phyloP scores from a whole-genome alignment of 495 filamentous ascomycete species.

The Penicillium longicatenatum region DNA sequence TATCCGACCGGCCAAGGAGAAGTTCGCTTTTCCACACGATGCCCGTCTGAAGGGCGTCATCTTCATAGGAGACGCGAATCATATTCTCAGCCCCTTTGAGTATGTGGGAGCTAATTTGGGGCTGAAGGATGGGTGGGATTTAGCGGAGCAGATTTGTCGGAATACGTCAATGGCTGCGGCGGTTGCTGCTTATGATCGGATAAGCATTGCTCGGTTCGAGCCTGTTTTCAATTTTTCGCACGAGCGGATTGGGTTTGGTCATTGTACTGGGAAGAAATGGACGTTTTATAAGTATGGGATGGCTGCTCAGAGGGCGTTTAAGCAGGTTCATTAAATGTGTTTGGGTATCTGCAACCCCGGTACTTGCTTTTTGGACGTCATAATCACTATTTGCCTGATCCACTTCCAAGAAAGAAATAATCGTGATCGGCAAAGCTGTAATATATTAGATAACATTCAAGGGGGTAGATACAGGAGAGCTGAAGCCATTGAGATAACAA shows the following conservation, averaged over 20 bases:
- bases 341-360: too few relatives aligned
- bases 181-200: conserved; percentile 8
- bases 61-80: conserved; percentile 18
- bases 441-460: too few relatives aligned
- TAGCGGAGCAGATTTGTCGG: conserved; percentile 15
- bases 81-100: conserved; percentile 15
- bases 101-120: conserved; percentile 11
- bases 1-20: conserved; percentile 16
- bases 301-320: conserved; percentile 12
- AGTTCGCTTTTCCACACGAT: conserved; percentile 10
- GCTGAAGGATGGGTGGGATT: conserved; percentile 15
- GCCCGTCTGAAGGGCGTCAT: conserved; percentile 4
- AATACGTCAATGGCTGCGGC: conserved; percentile 5
- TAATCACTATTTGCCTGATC: too few relatives aligned
- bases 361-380: too few relatives aligned
- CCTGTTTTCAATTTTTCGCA: conserved; percentile 12
- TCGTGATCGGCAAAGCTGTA: too few relatives aligned
- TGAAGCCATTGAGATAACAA: too few relatives aligned
- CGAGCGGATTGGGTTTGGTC: conserved; percentile 11
- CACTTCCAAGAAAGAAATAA: too few relatives aligned
- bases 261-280: conserved; percentile 12
- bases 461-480: too few relatives aligned
- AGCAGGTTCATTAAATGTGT: conserved; percentile 5
- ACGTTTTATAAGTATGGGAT: conserved; percentile 17
- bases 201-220: conserved; percentile 14